Evolutionary conservation across 2,329 filamentous ascomycete species (phyloP), one percentile per base, ranked within the genome.

Genomic region (Lomentospora prolificans): DNA sequence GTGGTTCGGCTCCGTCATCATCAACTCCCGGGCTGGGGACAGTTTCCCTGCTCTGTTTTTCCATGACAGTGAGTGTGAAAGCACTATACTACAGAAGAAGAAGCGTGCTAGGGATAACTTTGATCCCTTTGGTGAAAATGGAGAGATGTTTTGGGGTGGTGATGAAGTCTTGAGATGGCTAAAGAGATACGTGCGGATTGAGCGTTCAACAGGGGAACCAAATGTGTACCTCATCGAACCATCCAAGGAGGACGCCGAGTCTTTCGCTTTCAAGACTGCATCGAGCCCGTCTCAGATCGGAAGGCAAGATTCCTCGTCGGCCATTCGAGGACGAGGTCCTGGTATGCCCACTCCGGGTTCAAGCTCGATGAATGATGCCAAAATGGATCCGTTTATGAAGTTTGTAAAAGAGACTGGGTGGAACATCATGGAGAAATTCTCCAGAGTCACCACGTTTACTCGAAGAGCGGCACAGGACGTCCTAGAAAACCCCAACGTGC

Each of bases 11-110:
- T 96, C 90, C 60, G 72, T 99, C 27, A 86, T 99, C 57, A 89
- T 99, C 73, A 99, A 99, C 67, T 90, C 89, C 1, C 79, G 88
- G 10, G 84, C 87, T 0, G 95, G 95, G 3, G 91, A 97, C 67
- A 94, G 89, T 67, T 96, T 97, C 62, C 94, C 94, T 0, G 90
- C 94, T 0, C 75, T 99, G 1, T 99, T 99, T 73, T 99, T 99
- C 72, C 94, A 99, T 68, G 94, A 99, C 65, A 90, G 85, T 60
- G 94, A 99, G 73, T 99, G 94, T 65, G 88, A 96, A 70, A 95
- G 88, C 55, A 99, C 94, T 0, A 95, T 97, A 22, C 72, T 95
- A 56, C 92, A 97, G 70, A 90, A 95, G 73, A 95, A 94, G 77
- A 89, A 86, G 71, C 76, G 89, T 55, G 83, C 90, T 0, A 81